Evolutionary conservation across 2,329 filamentous ascomycete genomes (phyloP), one percentile per base, ranked within the genome.

Genomic region (Pseudopyricularia cyperi): DNA sequence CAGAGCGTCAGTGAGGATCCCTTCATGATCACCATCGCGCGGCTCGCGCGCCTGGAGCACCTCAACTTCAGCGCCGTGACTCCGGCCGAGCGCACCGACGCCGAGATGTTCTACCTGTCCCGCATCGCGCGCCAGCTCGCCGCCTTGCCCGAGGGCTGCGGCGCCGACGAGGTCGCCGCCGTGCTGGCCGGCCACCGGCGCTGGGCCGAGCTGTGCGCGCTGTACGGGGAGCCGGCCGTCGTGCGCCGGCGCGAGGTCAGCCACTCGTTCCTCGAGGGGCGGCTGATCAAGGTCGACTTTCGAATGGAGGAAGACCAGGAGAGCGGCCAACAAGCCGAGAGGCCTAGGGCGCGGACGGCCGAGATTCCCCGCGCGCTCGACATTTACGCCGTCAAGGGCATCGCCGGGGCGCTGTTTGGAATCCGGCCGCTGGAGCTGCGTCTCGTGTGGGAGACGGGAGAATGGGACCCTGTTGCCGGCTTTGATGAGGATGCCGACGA

Each of bases 51-150:
- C 1, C 75, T 97, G 9, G 76, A 75, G 51, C 74, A 72, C 1
- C 75, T 96, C 30, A 93, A 93, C 63, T 89, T 87, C 63, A 82
- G 82, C 56, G 69, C 71, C 15, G 82, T 97, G 58, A 82, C 82
- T 0, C 59, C 72, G 1, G 79, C 83, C 42, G 90, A 97, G 64
- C 81, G 91, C 17, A 75, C 80, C 52, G 93, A 97, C 61, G 89
- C 89, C 4, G 93, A 97, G 60, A 83, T 91, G 61, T 98, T 95
- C 65, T 98, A 98, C 65, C 79, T 97, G 11, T 87, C 84, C 1
- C 79, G 86, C 52, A 93, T 96, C 53, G 86, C 79, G 11, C 82
- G 82, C 56, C 87, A 93, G 62, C 71, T 96, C 37, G 76, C 81
- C 1, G 69, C 74, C 3, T 76, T 80, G 0, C 70, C 79, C 0